Percentiles rank a stretch among this genome's conserved stretches.
These are phyloP conservation scores for Microcyclosporella mali DNA, from an alignment of 2,329 filamentous ascomycete genomes.

Conservation along the genomic window DNA sequence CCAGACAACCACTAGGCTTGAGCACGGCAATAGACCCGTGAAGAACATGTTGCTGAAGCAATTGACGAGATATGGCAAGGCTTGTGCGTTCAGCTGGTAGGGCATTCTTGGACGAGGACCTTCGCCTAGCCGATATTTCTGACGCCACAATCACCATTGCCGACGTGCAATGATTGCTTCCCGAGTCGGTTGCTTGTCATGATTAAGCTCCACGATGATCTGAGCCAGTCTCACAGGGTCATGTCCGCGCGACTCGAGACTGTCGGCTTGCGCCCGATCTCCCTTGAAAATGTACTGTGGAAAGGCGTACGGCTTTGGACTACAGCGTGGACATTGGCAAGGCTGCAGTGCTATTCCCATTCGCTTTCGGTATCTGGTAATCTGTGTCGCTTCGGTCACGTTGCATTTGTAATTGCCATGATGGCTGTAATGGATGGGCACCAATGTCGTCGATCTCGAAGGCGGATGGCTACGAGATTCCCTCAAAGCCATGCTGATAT, in stretches of 20 bases:
- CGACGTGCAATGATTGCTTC: background rate
- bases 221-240: conserved; percentile 6
- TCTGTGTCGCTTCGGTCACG: too few species aligned
- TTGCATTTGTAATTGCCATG: too few species aligned
- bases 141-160: background rate
- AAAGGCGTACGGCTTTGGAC: background rate
- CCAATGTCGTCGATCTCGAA: background rate
- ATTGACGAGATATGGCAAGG: conserved; percentile 1
- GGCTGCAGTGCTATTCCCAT: background rate
- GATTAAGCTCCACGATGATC: background rate
- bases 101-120: background rate
- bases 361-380: background rate
- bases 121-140: background rate
- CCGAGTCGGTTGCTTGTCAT: background rate
- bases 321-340: conserved; percentile 1
- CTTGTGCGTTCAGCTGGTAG: background rate
- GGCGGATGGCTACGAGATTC: background rate
- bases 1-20: conserved; percentile 1
- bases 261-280: background rate
- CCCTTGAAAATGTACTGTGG: background rate
- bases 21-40: conserved; percentile 7
- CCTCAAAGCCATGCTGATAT: too few species aligned
- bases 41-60: conserved; percentile 14
- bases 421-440: background rate
- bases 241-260: background rate